phyloP scores from a whole-genome alignment of 2,329 filamentous ascomycete genomes.

The Hymenoscyphus albidus region DNA sequence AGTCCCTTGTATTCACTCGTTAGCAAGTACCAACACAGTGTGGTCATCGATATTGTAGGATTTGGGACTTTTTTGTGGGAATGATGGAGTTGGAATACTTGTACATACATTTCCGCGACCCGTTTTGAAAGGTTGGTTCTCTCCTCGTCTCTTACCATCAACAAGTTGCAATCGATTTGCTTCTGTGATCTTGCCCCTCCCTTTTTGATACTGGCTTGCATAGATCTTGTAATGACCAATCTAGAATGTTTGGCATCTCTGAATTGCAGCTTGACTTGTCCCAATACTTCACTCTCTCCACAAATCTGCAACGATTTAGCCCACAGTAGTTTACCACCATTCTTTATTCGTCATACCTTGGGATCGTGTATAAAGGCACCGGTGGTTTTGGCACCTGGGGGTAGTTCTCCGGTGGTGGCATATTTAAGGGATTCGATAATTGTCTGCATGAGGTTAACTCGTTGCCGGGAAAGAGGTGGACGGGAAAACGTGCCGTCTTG shows the following conservation, averaged over 20 bases:
- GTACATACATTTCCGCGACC: conserved; percentile 63
- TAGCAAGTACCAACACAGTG: neutral
- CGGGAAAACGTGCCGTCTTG: conserved; percentile 64
- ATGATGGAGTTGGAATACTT: neutral
- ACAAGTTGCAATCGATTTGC: conserved; percentile 75
- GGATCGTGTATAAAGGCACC: conserved; percentile 97
- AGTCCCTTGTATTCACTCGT: conserved; percentile 40
- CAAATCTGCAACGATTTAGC: conserved; percentile 50
- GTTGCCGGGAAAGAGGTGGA: neutral
- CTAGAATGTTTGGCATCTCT: conserved; percentile 71
- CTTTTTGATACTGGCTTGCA: conserved; percentile 86
- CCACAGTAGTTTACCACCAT: conserved; percentile 7
- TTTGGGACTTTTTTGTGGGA: neutral
- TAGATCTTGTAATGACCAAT: conserved; percentile 77
- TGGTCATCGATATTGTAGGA: too few species aligned
- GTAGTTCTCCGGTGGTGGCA: conserved; percentile 89
- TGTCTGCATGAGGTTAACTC: conserved; percentile 48
- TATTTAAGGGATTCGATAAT: conserved; percentile 99
- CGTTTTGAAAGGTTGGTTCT: conserved; percentile 73
- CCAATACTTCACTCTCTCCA: conserved; percentile 83
- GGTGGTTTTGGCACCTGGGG: conserved; percentile 75
- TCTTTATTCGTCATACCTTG: conserved; percentile 51
- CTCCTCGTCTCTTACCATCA: conserved; percentile 76
- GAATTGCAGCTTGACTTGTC: conserved; percentile 89
- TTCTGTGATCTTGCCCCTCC: conserved; percentile 62